Evolutionary conservation across 441 rosid genomes (phyloP).

Genomic region (Croton laevigatus): DNA sequence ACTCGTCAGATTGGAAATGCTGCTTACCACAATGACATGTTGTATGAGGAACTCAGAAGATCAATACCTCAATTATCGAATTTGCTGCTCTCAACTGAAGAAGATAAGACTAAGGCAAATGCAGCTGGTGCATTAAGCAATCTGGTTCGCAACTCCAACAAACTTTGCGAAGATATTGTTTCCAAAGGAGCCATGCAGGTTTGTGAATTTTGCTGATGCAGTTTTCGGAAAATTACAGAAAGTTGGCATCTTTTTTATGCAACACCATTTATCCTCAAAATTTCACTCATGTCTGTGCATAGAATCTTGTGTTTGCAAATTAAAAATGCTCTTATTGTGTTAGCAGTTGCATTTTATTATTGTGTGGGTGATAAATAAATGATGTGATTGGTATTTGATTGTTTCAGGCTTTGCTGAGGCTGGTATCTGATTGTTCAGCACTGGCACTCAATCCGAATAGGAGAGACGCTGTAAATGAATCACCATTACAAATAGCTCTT

Average conservation of each 20-base stretch:
- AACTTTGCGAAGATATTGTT: slow-evolving; percentile 87
- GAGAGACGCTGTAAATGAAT: slow-evolving; percentile 69
- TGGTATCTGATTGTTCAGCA: slow-evolving; percentile 74
- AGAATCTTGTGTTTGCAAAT: no score
- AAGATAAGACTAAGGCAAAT: slow-evolving; percentile 97
- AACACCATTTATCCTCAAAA: no score
- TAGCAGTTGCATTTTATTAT: background rate
- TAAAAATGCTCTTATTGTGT: background rate
- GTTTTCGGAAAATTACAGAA: background rate
- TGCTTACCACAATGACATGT: slow-evolving; percentile 80
- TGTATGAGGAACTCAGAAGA: slow-evolving; percentile 85
- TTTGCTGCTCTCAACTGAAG: slow-evolving; percentile 72
- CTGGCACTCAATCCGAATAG: slow-evolving; percentile 73
- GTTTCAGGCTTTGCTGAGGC: slow-evolving; percentile 69
- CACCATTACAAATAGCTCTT: slow-evolving; percentile 89
- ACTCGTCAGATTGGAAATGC: slow-evolving; percentile 85
- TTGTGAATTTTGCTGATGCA: slow-evolving; percentile 14
- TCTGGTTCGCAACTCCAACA: slow-evolving; percentile 94
- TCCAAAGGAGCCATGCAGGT: slow-evolving; percentile 98
- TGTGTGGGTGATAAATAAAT: background rate
- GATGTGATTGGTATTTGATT: background rate
- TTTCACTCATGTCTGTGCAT: no score
- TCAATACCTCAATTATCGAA: slow-evolving; percentile 84
- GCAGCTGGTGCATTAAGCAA: slow-evolving; percentile 98
- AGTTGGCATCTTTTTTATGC: background rate